These are phyloP conservation scores for Backusella sp. DNA, from an alignment of 192 early-diverging fungal species.

Conservation along the genomic window DNA sequence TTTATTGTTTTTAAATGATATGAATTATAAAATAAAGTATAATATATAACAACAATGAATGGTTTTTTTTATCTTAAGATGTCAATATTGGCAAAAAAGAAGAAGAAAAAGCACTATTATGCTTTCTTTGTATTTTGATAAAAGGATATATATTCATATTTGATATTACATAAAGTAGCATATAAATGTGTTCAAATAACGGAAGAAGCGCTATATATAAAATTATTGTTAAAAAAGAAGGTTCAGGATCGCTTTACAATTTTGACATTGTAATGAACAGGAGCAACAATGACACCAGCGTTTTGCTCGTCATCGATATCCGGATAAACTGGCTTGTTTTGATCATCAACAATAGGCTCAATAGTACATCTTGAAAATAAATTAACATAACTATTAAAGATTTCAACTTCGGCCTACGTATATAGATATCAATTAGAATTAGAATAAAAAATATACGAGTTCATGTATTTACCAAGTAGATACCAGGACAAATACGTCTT, in stretches of 20 bases:
- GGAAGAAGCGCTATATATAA: too few species aligned
- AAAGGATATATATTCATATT: not conserved
- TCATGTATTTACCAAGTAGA: slow-evolving; percentile 2
- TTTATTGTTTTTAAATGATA: not conserved
- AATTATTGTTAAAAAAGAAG: not conserved
- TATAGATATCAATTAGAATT: not conserved
- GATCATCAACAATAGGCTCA: not conserved
- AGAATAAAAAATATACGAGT: not conserved
- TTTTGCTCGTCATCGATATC: not conserved
- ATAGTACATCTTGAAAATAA: not conserved
- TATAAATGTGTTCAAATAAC: not conserved
- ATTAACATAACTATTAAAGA: not conserved
- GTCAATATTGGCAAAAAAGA: too few species aligned
- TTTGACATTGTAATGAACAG: not conserved
- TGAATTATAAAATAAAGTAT: not conserved
- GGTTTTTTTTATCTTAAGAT: too few species aligned
- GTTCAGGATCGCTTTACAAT: not conserved
- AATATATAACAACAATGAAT: too few species aligned
- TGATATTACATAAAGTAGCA: not conserved
- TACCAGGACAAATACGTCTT: slow-evolving; percentile 14
- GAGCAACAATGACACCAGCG: not conserved
- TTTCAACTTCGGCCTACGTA: not conserved
- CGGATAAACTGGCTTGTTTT: not conserved
- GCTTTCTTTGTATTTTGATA: not conserved
- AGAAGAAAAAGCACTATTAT: too few species aligned